Base-by-base conservation (phyloP, 2,329 filamentous ascomycete genomes). In the Exserohilum turcica region DNA sequence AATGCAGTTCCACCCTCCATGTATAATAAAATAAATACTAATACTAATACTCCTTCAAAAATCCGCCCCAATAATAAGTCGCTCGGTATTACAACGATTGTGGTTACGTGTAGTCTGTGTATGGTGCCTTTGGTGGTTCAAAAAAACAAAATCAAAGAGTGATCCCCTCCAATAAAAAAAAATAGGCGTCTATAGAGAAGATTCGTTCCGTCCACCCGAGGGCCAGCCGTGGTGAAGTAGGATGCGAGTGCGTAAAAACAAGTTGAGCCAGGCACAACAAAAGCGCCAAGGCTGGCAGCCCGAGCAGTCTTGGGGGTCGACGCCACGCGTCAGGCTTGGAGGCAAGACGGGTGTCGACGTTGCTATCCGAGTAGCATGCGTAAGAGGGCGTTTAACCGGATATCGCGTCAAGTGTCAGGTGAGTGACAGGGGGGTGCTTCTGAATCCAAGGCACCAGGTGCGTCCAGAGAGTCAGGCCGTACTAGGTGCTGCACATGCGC, bases 61-160 rank as follows among this genome's bases (percentile, higher is more conserved):
- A 67, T 29, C 59, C 21, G 4, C 21, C 21, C 21, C 4, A 24
- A 24, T 24, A 24, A 24, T 24, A 62, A 64, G 50, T 47, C 65
- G 70, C 67, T 73, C 64, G 60, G 54, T 73, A 74, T 74, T 74
- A 73, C 60, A 74, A 72, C 54, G 55, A 54, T 48, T 57, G 59
- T 61, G 57, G 57, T 43, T 54, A 39, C 54, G 54, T 57, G 46
- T n/a, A n/a, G n/a, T n/a, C n/a, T n/a, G n/a, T n/a, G n/a, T n/a
- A n/a, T n/a, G n/a, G n/a, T 63, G 54, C 59, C 60, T 53, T 57
- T 57, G 54, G 21, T 4, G 4, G 21, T 4, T 24, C 4, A 7
- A 24, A 5, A 24, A 24, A 24, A 5, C 21, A 24, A 57, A 43
- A 18, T 39, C 43, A 15, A 35, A 8, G n/a, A 16, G 6, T 35